Evolutionary conservation across 805 yeast species (phyloP).

Genomic region (Candida vaughaniae): DNA sequence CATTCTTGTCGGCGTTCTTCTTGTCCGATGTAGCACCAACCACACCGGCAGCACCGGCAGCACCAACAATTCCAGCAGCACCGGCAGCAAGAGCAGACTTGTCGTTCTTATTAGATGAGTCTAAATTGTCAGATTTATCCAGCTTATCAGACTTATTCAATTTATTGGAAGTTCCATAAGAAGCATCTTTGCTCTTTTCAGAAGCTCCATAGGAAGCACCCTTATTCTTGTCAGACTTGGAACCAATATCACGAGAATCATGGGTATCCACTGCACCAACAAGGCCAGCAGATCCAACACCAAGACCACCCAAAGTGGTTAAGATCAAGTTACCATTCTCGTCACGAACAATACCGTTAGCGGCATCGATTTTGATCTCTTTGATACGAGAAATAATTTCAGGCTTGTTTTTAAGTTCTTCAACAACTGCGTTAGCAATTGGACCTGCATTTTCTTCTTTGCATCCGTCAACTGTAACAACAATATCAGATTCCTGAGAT

Average conservation of each 20-base stretch:
- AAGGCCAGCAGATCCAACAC: neutral
- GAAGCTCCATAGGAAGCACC: neutral
- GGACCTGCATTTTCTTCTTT: slow-evolving; percentile 22
- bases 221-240: too few species aligned
- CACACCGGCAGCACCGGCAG: slow-evolving; percentile 7
- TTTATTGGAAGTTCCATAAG: too few species aligned
- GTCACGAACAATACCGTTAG: slow-evolving; percentile 28
- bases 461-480: slow-evolving; percentile 32
- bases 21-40: neutral
- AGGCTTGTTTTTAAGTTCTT: slow-evolving; percentile 22
- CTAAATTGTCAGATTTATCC: too few species aligned
- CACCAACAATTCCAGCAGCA: slow-evolving; percentile 1
- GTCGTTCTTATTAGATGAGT: too few species aligned
- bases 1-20: neutral
- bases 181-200: too few species aligned
- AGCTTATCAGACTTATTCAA: too few species aligned
- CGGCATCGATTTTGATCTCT: slow-evolving; percentile 29
- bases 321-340: slow-evolving; percentile 19
- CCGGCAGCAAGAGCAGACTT: too few species aligned
- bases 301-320: neutral
- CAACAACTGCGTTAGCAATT: slow-evolving; percentile 28
- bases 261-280: slow-evolving; percentile 2
- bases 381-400: slow-evolving; percentile 19
- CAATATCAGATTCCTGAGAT: slow-evolving; percentile 28
- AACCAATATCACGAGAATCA: slow-evolving; percentile 5